Conservation (phyloP, 2,329 filamentous ascomycete genomes). For the Colletotrichum abscissum region DNA sequence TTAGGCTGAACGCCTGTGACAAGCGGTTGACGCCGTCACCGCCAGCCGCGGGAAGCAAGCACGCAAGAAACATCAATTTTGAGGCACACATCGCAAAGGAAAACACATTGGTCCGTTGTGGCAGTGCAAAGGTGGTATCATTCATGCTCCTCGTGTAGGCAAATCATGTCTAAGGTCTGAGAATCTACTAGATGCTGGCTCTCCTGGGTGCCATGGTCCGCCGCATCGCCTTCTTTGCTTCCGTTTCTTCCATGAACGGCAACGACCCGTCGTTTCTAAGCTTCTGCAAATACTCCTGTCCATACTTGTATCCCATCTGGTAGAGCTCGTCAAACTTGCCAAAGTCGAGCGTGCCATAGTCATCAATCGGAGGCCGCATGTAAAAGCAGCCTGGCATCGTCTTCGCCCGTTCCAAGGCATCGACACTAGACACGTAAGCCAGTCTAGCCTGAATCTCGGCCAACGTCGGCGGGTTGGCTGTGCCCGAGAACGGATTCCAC, state of each 20-base stretch:
- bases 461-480: constrained; percentile 92
- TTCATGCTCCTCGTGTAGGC: constrained; percentile 2
- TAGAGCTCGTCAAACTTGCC: constrained; percentile 98
- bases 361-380: constrained; percentile 94
- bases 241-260: constrained; percentile 75
- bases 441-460: constrained; percentile 95
- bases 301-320: constrained; percentile 86
- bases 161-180: background rate
- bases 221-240: constrained; percentile 80
- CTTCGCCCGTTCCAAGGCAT: constrained; percentile 94
- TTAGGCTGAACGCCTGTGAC: background rate
- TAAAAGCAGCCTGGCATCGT: constrained; percentile 91
- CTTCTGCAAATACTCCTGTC: constrained; percentile 80
- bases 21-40: background rate
- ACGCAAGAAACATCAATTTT: background rate
- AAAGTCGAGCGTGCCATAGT: constrained; percentile 95
- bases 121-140: constrained; percentile 4
- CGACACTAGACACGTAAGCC: constrained; percentile 94
- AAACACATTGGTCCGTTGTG: background rate
- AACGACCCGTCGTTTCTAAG: constrained; percentile 84
- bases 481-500: constrained; percentile 93
- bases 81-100: background rate
- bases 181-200: constrained; percentile 73
- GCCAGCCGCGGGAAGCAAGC: background rate
- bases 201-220: constrained; percentile 83